Evolutionary conservation across 768 basidiomycete genomes (phyloP).

Genomic region (Boletus pseudo-olivaceus): DNA sequence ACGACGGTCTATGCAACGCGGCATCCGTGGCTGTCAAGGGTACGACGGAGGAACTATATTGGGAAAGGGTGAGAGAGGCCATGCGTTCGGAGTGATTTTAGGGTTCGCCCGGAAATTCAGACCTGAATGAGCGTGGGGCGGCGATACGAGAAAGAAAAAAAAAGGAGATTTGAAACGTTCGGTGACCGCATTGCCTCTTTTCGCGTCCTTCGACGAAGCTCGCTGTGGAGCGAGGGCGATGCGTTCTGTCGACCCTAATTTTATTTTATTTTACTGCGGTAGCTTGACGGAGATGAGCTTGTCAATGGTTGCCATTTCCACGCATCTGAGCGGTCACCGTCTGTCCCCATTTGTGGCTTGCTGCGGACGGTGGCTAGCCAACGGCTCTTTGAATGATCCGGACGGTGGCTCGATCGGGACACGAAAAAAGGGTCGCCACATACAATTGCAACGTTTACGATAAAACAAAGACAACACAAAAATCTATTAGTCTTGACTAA

Average conservation of each 20-base stretch:
- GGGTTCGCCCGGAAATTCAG: background rate
- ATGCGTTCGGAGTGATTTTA: constrained; percentile 26
- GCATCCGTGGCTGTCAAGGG: constrained; percentile 27
- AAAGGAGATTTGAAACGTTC: background rate
- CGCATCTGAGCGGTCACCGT: background rate
- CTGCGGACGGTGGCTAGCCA: no score
- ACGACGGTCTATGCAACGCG: constrained; percentile 20
- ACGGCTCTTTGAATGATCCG: no score
- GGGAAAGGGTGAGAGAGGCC: constrained; percentile 31
- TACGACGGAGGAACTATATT: constrained; percentile 28
- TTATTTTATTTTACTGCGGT: constrained; percentile 15
- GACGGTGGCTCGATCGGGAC: no score
- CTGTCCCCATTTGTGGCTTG: no score
- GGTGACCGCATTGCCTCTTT: constrained; percentile 4
- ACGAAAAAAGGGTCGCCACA: no score
- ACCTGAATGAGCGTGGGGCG: background rate
- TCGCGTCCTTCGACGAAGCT: background rate
- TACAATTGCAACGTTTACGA: no score
- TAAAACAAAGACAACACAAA: constrained; percentile 3
- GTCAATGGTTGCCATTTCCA: constrained; percentile 2
- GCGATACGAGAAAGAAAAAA: no score
- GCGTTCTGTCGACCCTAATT: no score
- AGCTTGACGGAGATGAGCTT: constrained; percentile 12
- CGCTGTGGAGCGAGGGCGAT: background rate
- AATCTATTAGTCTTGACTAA: constrained; percentile 28